Evolutionary conservation across 345 rosid species (phyloP), one percentile per base, ranked within the genome.

Genomic region (Syzygium oleosum): DNA sequence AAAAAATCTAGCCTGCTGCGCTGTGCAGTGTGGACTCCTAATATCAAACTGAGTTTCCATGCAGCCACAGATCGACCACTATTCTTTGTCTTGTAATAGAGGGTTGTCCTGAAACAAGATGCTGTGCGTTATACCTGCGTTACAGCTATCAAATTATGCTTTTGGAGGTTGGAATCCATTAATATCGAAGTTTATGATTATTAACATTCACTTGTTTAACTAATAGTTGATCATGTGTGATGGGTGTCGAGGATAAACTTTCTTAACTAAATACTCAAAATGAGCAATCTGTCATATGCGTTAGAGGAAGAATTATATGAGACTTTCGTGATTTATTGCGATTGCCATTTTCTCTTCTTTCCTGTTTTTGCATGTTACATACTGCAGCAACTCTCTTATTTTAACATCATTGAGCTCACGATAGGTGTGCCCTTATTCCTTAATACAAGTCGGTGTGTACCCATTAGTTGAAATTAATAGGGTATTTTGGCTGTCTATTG

Each of bases 401-500:
- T 15, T 65, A 65, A 65, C 41, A 29, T 65, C 21, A 61, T 0
- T 14, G 41, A 31, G 41, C 22, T 65, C 78, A 65, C 16, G 1
- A 31, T 65, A 65, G 78, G 78, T 31, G 41, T 29, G 78, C 22
- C 41, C 78, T 29, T 15, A 65, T 16, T 65, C 22, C 78, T 31
- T 4, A 15, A 31, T 31, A 65, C 9, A 29, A 65, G 21, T 65
- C 5, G 5, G 41, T 16, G 78, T 31, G 5, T 38, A 65, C 78
- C 9, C 43, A 19, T 83, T 63, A 93, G 88, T 87, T 89, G 91
- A 93, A 92, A 88, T 92, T 89, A 84, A 92, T 88, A 3, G 34
- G 86, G 78, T 95, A 95, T 87, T 94, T 94, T 21, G 93, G 90
- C 87, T 90, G 90, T 65, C 85, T 89, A 31, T 93, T 88, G 0